phyloP scores from a whole-genome alignment of 495 filamentous ascomycete genomes.

The Sphaerosporella brunnea region DNA sequence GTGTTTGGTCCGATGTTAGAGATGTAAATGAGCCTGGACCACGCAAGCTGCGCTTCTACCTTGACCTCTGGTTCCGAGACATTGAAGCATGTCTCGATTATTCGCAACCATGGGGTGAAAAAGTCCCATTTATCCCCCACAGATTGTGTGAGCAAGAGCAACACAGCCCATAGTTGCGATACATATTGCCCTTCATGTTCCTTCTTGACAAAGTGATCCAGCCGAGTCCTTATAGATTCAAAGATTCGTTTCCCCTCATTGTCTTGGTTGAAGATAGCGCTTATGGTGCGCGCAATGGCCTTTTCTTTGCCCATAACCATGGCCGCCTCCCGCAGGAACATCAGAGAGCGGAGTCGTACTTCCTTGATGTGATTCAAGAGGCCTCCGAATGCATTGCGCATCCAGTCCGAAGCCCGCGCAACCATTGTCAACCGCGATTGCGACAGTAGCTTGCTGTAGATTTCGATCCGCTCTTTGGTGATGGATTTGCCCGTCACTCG shows the following conservation, averaged over 20 bases:
- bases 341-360: constrained; percentile 52
- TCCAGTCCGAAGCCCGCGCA: constrained; percentile 45
- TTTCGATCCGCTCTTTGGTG: constrained; percentile 48
- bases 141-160: constrained; percentile 47
- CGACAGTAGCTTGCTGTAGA: constrained; percentile 56
- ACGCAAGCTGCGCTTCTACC: constrained; percentile 59
- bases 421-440: constrained; percentile 52
- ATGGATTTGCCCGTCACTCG: constrained; percentile 61
- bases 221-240: constrained; percentile 45
- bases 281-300: constrained; percentile 43
- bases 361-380: constrained; percentile 64
- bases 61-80: constrained; percentile 53
- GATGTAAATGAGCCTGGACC: constrained; percentile 64
- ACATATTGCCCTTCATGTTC: constrained; percentile 49
- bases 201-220: constrained; percentile 46
- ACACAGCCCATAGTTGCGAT: constrained; percentile 76
- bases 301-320: constrained; percentile 46
- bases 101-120: constrained; percentile 49
- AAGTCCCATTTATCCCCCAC: constrained; percentile 55
- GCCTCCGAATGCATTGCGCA: constrained; percentile 60
- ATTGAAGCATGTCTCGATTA: constrained; percentile 75
- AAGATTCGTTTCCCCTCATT: constrained; percentile 43
- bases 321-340: constrained; percentile 49
- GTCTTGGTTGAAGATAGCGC: constrained; percentile 43
- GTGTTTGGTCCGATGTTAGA: constrained; percentile 45